Evolutionary conservation across 1,139 yeast genomes (phyloP), one percentile per base, ranked within the genome.

Genomic region (Taphrina populina): DNA sequence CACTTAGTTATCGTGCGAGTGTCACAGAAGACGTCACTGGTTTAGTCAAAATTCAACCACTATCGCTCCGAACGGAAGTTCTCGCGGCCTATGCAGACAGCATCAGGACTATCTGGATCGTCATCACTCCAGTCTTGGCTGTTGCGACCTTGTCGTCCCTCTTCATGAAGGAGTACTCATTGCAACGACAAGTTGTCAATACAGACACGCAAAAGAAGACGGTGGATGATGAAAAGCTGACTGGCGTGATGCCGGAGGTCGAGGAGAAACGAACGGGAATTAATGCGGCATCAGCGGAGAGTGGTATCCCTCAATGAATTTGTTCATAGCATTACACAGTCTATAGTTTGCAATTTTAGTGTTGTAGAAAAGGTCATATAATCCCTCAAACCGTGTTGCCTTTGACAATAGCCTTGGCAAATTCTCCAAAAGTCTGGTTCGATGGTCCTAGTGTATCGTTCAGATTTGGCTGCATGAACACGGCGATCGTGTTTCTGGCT

Each of bases 381-480:
- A n/a, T n/a, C n/a, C n/a, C n/a, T n/a, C n/a, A n/a, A n/a, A n/a
- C n/a, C n/a, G n/a, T n/a, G n/a, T n/a, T n/a, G n/a, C n/a, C n/a
- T n/a, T n/a, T n/a, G n/a, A n/a, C n/a, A 15, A 52, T 30, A 30
- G 51, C 56, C 10, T 44, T 40, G 4, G 83, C 70, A 64, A 70
- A 81, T 52, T 71, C 67, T 8, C 24, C 29, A 13, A 53, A 53
- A 8, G 82, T 83, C 69, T 80, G 80, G 49, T 74, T 75, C 63
- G 76, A 77, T 1, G 66, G 68, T 57, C 74, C 76, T 7, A 81
- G 78, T 63, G 59, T 65, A 55, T 77, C 82, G 51, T 77, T 75
- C 58, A 81, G 69, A 53, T 78, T 74, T 0, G 85, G 85, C 66
- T 81, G 85, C 64, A 83, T 78, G 63, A 81, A 81, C 2, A 81